Conservation (phyloP, 1,139 yeast genomes). For the Waltiozyma sp. region DNA sequence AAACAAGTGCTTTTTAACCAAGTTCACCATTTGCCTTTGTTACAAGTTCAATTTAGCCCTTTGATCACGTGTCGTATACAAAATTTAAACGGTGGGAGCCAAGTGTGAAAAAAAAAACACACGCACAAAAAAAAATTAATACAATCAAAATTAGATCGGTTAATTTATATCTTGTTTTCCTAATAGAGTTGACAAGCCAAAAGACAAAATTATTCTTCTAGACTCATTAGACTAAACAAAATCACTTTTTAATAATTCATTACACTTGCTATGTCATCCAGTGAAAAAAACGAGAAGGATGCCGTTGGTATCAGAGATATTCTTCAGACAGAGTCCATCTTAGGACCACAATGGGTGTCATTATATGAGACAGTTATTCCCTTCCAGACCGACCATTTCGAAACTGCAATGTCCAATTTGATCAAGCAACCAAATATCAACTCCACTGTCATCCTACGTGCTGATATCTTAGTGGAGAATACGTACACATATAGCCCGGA, state of each 20-base stretch:
- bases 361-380: constrained; percentile 27
- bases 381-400: constrained; percentile 43
- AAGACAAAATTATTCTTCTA: too few species aligned
- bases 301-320: constrained; percentile 3
- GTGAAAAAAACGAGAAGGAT: not conserved
- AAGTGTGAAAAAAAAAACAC: too few species aligned
- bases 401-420: constrained; percentile 68
- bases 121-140: too few species aligned
- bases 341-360: constrained; percentile 64
- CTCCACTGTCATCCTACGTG: constrained; percentile 82
- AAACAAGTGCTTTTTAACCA: too few species aligned
- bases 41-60: too few species aligned
- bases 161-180: too few species aligned
- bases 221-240: not conserved
- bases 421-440: constrained; percentile 84
- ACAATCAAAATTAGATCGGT: too few species aligned
- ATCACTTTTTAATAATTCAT: too few species aligned
- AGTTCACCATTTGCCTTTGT: too few species aligned
- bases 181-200: too few species aligned
- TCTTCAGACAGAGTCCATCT: constrained; percentile 13
- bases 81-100: too few species aligned
- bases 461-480: constrained; percentile 63
- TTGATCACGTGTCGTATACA: too few species aligned
- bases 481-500: constrained; percentile 24
- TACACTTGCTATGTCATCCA: not conserved